Conservation (phyloP, 2,329 filamentous ascomycete species). For the Colletotrichum sp. region DNA sequence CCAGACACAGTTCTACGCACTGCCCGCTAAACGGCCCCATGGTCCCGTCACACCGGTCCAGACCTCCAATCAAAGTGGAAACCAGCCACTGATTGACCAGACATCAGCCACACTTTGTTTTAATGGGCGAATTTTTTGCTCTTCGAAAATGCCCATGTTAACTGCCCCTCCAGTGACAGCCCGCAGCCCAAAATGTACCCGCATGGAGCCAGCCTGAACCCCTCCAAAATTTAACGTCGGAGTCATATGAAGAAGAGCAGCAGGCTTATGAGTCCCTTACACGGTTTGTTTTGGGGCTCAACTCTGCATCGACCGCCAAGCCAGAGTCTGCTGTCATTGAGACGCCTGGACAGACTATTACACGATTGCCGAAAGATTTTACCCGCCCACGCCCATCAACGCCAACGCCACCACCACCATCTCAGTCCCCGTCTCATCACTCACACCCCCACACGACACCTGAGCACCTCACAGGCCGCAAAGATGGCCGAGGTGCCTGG, state of each 20-base stretch:
- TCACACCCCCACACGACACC: not conserved
- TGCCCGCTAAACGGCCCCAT: not conserved
- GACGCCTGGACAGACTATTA: not conserved
- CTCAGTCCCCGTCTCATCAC: not conserved
- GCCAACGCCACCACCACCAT: not conserved
- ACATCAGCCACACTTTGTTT: not conserved
- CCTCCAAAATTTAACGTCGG: not conserved
- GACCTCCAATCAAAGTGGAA: not conserved
- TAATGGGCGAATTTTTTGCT: not conserved
- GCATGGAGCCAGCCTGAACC: slow-evolving; percentile 1
- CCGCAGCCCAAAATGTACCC: not conserved
- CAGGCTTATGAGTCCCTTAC: slow-evolving; percentile 6
- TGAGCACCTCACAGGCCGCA: not conserved
- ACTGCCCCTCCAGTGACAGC: slow-evolving; percentile 3
- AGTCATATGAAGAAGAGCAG: slow-evolving; percentile 2
- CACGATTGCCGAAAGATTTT: not conserved
- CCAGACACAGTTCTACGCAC: not conserved
- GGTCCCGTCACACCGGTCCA: not conserved
- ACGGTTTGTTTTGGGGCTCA: slow-evolving; percentile 3
- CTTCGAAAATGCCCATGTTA: not conserved
- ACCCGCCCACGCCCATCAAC: not conserved
- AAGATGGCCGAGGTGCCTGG: slow-evolving; percentile 24
- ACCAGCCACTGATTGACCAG: not conserved
- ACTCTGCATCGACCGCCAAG: not conserved
- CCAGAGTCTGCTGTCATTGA: not conserved